phyloP scores from a whole-genome alignment of 345 rosid genomes.

The Anacardium occidentale region DNA sequence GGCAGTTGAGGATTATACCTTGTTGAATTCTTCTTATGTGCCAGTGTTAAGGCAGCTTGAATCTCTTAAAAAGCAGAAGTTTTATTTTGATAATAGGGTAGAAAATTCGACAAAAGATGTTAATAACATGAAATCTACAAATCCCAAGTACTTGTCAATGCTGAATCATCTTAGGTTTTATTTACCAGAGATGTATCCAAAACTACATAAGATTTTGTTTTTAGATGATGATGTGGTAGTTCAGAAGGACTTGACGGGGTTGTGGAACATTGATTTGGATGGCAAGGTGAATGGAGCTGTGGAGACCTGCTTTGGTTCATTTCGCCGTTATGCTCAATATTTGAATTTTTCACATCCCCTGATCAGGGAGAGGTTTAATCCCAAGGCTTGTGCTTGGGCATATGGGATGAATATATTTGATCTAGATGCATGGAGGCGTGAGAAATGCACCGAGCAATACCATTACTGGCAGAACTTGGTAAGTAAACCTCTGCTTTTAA shows the following conservation, averaged over 20 bases:
- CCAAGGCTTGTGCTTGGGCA: slow-evolving; percentile 92
- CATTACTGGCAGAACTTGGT: slow-evolving; percentile 47
- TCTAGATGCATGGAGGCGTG: slow-evolving; percentile 78
- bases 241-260: slow-evolving; percentile 80
- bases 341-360: slow-evolving; percentile 71
- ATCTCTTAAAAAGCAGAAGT: slow-evolving; percentile 55
- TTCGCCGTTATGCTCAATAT: slow-evolving; percentile 76
- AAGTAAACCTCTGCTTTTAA: slow-evolving; percentile 3
- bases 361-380: slow-evolving; percentile 66
- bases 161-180: slow-evolving; percentile 82
- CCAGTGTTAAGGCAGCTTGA: slow-evolving; percentile 78
- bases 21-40: slow-evolving; percentile 64
- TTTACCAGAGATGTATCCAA: slow-evolving; percentile 87
- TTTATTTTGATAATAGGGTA: slow-evolving; percentile 40
- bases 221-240: slow-evolving; percentile 95
- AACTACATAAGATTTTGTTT: slow-evolving; percentile 73
- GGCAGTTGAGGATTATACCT: slow-evolving; percentile 64
- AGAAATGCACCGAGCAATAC: slow-evolving; percentile 31
- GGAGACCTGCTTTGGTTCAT: slow-evolving; percentile 90
- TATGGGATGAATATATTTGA: slow-evolving; percentile 91
- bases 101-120: slow-evolving; percentile 47
- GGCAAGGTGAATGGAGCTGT: slow-evolving; percentile 97
- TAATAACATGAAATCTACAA: slow-evolving; percentile 47
- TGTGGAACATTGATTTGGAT: slow-evolving; percentile 80
- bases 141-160: slow-evolving; percentile 64